Evolutionary conservation across 352 stramenopile genomes (phyloP), one percentile per base, ranked within the genome.

Genomic region (Globisporangium mamillatum): DNA sequence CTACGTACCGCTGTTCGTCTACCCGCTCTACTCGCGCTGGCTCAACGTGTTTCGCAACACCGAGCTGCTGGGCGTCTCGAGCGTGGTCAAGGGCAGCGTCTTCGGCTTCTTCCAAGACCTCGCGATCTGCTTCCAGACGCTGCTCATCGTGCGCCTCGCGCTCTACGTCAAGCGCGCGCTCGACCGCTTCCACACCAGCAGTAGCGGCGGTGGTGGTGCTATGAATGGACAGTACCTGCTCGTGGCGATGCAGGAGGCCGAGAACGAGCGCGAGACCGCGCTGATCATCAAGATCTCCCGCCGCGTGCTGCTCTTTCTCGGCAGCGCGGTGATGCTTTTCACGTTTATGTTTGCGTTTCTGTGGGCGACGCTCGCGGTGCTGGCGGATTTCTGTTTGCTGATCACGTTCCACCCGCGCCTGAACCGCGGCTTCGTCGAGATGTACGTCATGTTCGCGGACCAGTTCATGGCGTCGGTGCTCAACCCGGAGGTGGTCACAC

Each of bases 371-470:
- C 76, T 91, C 60, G 77, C 79, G 1, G 87, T 78, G 64, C 75
- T 91, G 3, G 80, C 76, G 3, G 82, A 91, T 66, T 89, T 91
- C 70, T 88, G 82, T 52, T 70, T 91, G 16, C 82, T 87, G 22
- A 75, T 89, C 60, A 85, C 82, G 24, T 78, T 91, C 75, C 82
- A 91, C 52, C 82, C 82, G 20, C 66, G 82, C 44, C 57, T 91
- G 10, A 88, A 86, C 66, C 82, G 82, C 32, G 80, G 79, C 16
- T 88, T 88, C 54, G 82, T 91, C 5, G 71, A 84, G 50, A 84
- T 87, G 52, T 89, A 88, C 63, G 71, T 88, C 59, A 86, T 82
- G 53, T 89, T 88, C 65, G 79, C 79, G 52, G 72, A 69, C 32
- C 79, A 89, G 61, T 87, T 91, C 65, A 85, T 76, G 18, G 82